Conservation (phyloP, 164 flowering plant genomes). For the Annona squamosa region DNA sequence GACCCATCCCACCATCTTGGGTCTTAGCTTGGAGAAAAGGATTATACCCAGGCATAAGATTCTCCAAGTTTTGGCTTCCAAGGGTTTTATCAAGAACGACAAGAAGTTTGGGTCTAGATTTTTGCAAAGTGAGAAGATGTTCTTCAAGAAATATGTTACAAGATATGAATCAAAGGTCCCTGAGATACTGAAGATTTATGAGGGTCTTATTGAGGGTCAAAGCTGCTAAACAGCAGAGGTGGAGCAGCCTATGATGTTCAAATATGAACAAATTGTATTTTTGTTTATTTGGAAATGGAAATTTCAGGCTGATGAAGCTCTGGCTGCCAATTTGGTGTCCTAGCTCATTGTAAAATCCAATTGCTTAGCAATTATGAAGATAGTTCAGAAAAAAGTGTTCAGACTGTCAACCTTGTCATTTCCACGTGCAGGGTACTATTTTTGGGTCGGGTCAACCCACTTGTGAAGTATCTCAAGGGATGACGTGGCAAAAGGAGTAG, state of each 20-base stretch:
- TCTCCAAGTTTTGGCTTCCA: constrained; percentile 5
- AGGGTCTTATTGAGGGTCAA: neutral
- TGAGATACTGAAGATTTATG: constrained; percentile 1
- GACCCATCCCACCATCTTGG: neutral
- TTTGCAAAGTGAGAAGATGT: neutral
- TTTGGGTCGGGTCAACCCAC: too few species aligned
- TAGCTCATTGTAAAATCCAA: too few species aligned
- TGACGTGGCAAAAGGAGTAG: too few species aligned
- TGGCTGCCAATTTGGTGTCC: too few species aligned
- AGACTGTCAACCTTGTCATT: too few species aligned
- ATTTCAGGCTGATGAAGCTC: neutral
- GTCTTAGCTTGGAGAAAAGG: constrained; percentile 12
- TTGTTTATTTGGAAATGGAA: neutral
- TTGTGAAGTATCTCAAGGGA: too few species aligned
- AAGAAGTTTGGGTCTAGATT: neutral
- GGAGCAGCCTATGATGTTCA: neutral
- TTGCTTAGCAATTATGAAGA: too few species aligned
- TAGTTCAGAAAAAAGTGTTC: too few species aligned
- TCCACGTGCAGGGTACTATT: too few species aligned
- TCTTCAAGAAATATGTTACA: constrained; percentile 2
- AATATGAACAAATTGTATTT: neutral
- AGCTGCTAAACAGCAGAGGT: neutral
- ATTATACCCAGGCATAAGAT: constrained; percentile 13
- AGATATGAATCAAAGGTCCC: constrained; percentile 1
- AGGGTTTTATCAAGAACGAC: neutral